These are phyloP conservation scores for Lodderomyces parapsilosis DNA, from an alignment of 1,139 yeast species.

Conservation along the genomic window DNA sequence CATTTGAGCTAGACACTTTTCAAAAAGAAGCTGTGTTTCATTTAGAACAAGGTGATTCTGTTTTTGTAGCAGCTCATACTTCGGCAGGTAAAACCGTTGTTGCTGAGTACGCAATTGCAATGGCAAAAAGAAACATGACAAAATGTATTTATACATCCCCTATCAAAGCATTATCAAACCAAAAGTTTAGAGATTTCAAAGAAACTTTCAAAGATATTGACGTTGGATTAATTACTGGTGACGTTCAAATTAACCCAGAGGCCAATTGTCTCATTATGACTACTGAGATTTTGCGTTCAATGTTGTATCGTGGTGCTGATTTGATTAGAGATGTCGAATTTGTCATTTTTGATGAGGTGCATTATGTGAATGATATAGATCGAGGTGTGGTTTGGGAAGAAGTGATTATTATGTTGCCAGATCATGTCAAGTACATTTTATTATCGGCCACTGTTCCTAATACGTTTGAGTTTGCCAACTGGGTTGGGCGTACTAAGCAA, in stretches of 20 bases:
- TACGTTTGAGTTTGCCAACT: constrained; percentile 94
- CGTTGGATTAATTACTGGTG: constrained; percentile 96
- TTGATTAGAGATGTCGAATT: constrained; percentile 94
- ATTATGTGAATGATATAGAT: constrained; percentile 93
- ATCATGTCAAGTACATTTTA: constrained; percentile 84
- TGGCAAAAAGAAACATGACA: constrained; percentile 87
- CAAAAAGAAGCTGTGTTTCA: constrained; percentile 97
- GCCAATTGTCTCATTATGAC: constrained; percentile 98
- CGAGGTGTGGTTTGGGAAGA: constrained; percentile 99
- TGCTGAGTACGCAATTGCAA: constrained; percentile 92
- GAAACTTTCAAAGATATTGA: constrained; percentile 78
- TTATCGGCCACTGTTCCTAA: constrained; percentile 97
- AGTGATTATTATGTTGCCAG: constrained; percentile 94
- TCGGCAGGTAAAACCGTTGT: constrained; percentile 94
- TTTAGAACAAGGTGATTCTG: constrained; percentile 95
- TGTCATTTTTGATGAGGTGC: constrained; percentile 97
- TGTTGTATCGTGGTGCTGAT: constrained; percentile 97
- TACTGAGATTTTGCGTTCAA: constrained; percentile 90
- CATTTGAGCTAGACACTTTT: constrained; percentile 89
- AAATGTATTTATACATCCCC: constrained; percentile 93
- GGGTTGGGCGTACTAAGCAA: constrained; percentile 97
- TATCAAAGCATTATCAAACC: constrained; percentile 88
- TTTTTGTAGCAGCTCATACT: constrained; percentile 96
- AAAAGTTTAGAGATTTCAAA: constrained; percentile 88
- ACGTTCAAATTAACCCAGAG: constrained; percentile 95